Conservation (phyloP, 2,329 filamentous ascomycete species). For the Paradendryphiella salina region DNA sequence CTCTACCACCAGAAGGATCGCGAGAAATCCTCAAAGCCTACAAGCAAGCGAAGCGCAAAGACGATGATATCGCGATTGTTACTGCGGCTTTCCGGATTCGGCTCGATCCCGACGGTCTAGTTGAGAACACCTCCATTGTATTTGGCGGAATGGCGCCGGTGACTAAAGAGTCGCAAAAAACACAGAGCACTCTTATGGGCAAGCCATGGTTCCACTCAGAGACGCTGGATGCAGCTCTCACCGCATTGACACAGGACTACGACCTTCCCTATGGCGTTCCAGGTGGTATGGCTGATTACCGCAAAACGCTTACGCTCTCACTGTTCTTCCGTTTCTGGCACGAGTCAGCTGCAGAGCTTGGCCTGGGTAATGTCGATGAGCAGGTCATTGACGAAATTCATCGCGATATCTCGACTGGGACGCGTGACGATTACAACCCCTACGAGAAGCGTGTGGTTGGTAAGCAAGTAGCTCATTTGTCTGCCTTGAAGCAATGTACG, state of each 20-base stretch:
- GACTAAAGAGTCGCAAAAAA: conserved; percentile 77
- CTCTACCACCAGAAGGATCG: conserved; percentile 64
- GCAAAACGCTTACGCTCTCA: conserved; percentile 82
- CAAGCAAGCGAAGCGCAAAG: conserved; percentile 94
- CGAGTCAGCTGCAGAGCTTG: conserved; percentile 71
- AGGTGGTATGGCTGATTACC: conserved; percentile 94
- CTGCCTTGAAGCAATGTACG: conserved; percentile 87
- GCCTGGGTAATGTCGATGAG: conserved; percentile 61
- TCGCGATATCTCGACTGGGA: conserved; percentile 74
- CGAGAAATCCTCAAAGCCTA: conserved; percentile 85
- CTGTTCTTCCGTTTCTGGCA: conserved; percentile 99
- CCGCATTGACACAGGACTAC: conserved; percentile 79
- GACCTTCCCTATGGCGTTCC: conserved; percentile 84
- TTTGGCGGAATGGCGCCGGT: conserved; percentile 94
- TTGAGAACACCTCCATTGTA: conserved; percentile 75
- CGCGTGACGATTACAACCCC: conserved; percentile 74
- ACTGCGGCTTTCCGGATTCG: conserved; percentile 79
- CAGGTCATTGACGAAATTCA: conserved; percentile 82
- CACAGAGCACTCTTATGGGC: conserved; percentile 71
- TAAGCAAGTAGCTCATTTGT: conserved; percentile 80
- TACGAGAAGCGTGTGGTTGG: conserved; percentile 83
- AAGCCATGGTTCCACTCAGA: conserved; percentile 77
- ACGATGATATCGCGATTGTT: conserved; percentile 97
- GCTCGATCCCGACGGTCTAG: conserved; percentile 67
- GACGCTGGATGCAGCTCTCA: conserved; percentile 84